Base-by-base conservation (phyloP, 768 basidiomycete species). In the Nidularia sp. region DNA sequence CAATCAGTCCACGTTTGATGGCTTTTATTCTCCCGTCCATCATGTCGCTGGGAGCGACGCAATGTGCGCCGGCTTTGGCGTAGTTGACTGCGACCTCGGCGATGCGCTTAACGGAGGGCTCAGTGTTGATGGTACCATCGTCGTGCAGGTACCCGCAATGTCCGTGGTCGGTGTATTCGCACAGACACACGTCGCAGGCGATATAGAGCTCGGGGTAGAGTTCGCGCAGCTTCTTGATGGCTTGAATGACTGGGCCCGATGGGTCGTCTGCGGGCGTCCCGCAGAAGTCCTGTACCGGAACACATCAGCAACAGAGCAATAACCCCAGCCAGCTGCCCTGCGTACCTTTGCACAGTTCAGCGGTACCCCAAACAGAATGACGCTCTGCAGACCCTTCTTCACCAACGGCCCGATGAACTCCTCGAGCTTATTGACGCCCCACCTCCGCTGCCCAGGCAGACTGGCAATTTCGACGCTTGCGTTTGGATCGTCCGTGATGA, bases 11-110 rank as follows among this genome's bases (percentile, higher is more conserved):
- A 35, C 82, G 76, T 67, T 99, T 99, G 70, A 99, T 98, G 10
- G 84, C 84, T 56, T 81, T 84, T 56, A 99, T 85, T 15, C 96
- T 78, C 0, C 96, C 97, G 65, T 99, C 97, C 94, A 98, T 98
- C 97, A 99, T 99, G 68, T 98, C 97, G 62, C 94, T 97, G 5
- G 97, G 97, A 1, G 97, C 97, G 52, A 99, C 95, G 62, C 93
- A 93, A 67, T 98, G 93, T 1, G 93, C 97, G n/a, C 97, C 97
- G 0, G 97, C 97, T 50, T 78, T 75, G 0, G 95, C 97, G 58
- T 99, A 99, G 62, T 80, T 85, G 45, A 98, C 75, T 0, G 97
- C 93, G 25, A 99, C 95, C 62, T 97, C 75, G 0, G 92, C 93
- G 55, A 99, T 88, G 55, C 97, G 87, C n/a, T 76, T 74, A 9